phyloP scores from a whole-genome alignment of 1,284 basidiomycete genomes.

The Microbotryum saponariae region DNA sequence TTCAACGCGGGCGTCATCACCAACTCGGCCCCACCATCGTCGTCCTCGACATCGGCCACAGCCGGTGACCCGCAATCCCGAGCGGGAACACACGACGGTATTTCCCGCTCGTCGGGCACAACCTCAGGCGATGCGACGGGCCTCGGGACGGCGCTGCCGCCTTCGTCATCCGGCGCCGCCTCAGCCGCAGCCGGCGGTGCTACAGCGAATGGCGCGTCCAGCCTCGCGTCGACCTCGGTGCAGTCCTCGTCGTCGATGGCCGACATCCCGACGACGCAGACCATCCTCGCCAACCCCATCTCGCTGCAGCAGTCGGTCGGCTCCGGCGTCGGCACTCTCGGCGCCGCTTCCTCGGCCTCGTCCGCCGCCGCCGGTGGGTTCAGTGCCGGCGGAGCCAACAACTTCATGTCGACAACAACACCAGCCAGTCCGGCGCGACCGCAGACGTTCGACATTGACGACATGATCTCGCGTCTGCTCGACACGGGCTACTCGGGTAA shows the following conservation, averaged over 20 bases:
- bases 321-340: no score
- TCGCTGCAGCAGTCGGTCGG: conserved; percentile 13
- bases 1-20: not conserved
- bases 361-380: not conserved
- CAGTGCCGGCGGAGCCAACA: no score
- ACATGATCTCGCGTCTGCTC: conserved; percentile 93
- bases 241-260: not conserved
- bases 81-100: not conserved
- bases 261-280: conserved; percentile 41
- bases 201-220: not conserved
- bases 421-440: not conserved
- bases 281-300: conserved; percentile 41
- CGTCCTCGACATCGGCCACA: conserved; percentile 1
- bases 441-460: conserved; percentile 80
- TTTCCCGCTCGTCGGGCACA: not conserved
- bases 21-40: not conserved
- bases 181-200: not conserved
- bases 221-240: not conserved
- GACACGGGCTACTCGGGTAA: conserved; percentile 98
- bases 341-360: not conserved
- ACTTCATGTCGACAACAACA: no score
- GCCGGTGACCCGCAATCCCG: not conserved
- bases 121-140: not conserved
- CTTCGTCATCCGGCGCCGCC: not conserved
- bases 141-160: not conserved